Base-by-base conservation (phyloP, 768 basidiomycete genomes). In the Leccinum disarticulatum region DNA sequence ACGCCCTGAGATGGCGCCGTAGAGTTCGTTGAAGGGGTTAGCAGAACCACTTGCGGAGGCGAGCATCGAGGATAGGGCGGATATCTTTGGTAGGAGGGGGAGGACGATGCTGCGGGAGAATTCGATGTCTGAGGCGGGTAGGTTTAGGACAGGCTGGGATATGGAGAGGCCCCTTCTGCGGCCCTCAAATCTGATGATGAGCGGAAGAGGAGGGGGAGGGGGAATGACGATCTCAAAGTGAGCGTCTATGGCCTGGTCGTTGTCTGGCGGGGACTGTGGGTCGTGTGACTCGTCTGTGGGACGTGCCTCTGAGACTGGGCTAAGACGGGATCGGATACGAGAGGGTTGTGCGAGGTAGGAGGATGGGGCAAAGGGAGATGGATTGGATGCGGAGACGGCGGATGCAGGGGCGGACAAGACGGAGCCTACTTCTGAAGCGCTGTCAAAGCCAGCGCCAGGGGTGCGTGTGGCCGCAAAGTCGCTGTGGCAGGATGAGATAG, bases 1-100 rank as follows among this genome's bases (percentile, higher is more conserved):
- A 3, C 91, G 86, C 0, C 93, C 91, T 0, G 91, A 88, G 27
- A 95, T 90, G 6, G 90, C 84, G 8, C 88, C 88, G 70, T 98
- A 98, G 30, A 91, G 75, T 66, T 95, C 88, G 6, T 88, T 81
- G 73, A 95, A 97, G 1, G 96, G 95, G 70, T 96, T 97, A 10
- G 88, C 80, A 43, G 77, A 70, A 14, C 83, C 79, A 41, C 82
- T 77, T 8, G 80, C 80, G 2, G 88, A 82, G 2, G 88, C 88
- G 27, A 98, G 81, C 78, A 92, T 85, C 1, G 87, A 77, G 0
- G 90, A 86, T 17, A 97, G 76, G 27, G 86, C 82, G 1, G 93
- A 95, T 66, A 78, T 80, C 10, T 71, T 77, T 0, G 81, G 74
- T 30, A 73, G 76, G 9, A 71, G 54, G 0, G 83, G 78, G 0